A percentile compares a stretch with the other conserved stretches of the same genome.
Evolutionary conservation across 192 early-diverging fungal species (phyloP).

Genomic region (Pecoramyces ruminantium): DNA sequence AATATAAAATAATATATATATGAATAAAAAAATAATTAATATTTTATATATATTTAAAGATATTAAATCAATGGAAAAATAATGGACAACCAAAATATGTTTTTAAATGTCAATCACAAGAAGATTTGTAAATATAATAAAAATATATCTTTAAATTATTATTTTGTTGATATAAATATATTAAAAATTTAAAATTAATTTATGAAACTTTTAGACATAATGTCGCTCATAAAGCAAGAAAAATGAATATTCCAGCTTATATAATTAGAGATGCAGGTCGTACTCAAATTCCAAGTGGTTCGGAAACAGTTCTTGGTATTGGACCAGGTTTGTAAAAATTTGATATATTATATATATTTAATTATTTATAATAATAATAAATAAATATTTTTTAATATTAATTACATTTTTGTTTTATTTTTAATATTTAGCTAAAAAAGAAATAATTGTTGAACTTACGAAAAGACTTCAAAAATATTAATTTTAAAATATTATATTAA

Average conservation of each 20-base stretch:
- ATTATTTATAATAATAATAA: too few relatives aligned
- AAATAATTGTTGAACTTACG: not conserved
- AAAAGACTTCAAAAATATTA: not conserved
- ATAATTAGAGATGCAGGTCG: slow-evolving; percentile 81
- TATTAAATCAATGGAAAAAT: not conserved
- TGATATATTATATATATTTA: too few relatives aligned
- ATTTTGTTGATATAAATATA: too few relatives aligned
- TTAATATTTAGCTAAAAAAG: not conserved
- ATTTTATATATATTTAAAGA: not conserved
- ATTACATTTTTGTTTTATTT: too few relatives aligned
- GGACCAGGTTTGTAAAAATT: slow-evolving; percentile 49
- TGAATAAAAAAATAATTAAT: not conserved
- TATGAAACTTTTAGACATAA: not conserved
- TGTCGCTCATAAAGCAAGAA: slow-evolving; percentile 19
- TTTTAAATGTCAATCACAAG: not conserved
- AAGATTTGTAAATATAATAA: not conserved
- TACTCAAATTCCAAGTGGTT: slow-evolving; percentile 82
- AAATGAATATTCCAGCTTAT: slow-evolving; percentile 41
- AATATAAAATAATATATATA: too few relatives aligned
- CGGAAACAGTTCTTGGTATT: slow-evolving; percentile 79
- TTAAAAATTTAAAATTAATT: too few relatives aligned
- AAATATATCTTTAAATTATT: too few relatives aligned
- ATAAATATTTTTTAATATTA: not conserved
- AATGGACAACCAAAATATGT: not conserved
- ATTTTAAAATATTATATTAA: too few relatives aligned